Evolutionary conservation across 2,329 filamentous ascomycete species (phyloP), one percentile per base, ranked within the genome.

Genomic region (Talaromyces sp.): DNA sequence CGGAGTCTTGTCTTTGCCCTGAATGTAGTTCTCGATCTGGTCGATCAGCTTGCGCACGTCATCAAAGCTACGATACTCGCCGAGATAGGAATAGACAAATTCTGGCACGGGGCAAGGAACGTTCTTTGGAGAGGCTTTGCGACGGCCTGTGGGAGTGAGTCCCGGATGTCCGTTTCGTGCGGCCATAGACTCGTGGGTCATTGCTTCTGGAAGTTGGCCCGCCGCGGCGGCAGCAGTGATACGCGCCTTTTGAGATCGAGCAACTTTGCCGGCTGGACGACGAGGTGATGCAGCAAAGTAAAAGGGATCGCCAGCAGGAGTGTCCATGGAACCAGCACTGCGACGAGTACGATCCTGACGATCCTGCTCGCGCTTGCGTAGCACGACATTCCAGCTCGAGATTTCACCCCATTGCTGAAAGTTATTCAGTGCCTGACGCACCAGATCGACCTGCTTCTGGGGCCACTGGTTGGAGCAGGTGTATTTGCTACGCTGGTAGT

Each of bases 401-500:
- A 90, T 82, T 2, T 85, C 78, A 0, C 83, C 83, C 90, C 89
- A 92, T 0, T 78, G 76, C 68, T 89, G 83, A 57, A 93, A 84
- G 0, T 86, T 83, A 10, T 81, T 75, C 45, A 92, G 84, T 69
- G 91, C 89, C 37, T 83, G 80, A 62, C 85, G 79, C 0, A 92
- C 84, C 1, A 92, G 81, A 2, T 87, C 82, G 63, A 87, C 87
- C 73, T 92, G 89, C 0, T 84, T 74, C 73, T 74, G 84, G 78
- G 60, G 86, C 85, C 74, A 90, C 56, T 45, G 37, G 86, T 73
- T 67, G 3, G 68, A 68, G 24, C 87, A 87, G n/a, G 89, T 84
- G 73, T 93, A 93, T 0, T 89, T 83, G 50, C 84, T 85, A 7
- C 91, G 86, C 76, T 95, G 92, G 74, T 95, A 95, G 72, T 93